These are phyloP conservation scores for Xerocomus potaroensis DNA, from an alignment of 768 basidiomycete genomes.

Conservation along the genomic window DNA sequence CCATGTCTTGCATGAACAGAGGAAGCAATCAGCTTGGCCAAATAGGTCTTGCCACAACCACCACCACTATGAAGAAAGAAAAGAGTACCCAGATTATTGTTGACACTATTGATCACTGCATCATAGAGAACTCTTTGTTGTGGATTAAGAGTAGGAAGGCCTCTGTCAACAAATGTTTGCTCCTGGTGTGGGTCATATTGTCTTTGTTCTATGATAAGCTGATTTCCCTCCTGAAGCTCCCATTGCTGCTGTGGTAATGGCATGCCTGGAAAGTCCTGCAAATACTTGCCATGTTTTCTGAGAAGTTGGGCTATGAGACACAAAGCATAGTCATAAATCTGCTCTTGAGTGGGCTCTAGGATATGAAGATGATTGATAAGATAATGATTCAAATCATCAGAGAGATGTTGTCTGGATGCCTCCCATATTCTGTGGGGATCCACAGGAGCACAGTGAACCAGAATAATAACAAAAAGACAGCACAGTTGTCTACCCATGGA, in stretches of 20 bases:
- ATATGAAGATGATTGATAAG: not conserved
- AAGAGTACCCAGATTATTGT: not conserved
- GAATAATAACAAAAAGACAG: slow-evolving; percentile 38
- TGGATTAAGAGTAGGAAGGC: not conserved
- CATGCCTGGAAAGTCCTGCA: not conserved
- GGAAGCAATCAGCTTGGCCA: slow-evolving; percentile 35
- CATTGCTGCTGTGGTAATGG: not conserved
- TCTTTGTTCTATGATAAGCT: not conserved
- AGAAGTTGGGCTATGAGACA: not conserved
- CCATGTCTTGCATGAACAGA: slow-evolving; percentile 21
- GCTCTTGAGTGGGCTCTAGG: slow-evolving; percentile 13
- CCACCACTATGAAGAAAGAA: slow-evolving; percentile 43
- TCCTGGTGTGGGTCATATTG: not conserved
- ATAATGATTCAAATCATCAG: not conserved
- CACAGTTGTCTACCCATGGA: slow-evolving; percentile 34
- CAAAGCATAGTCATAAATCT: slow-evolving; percentile 3
- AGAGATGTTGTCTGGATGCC: not conserved
- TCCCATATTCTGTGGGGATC: slow-evolving; percentile 22
- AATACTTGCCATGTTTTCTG: not conserved
- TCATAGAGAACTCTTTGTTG: not conserved
- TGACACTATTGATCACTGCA: not conserved
- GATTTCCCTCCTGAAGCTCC: not conserved
- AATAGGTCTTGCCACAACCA: slow-evolving; percentile 45
- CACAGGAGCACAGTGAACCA: slow-evolving; percentile 32
- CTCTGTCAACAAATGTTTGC: not conserved